These are phyloP conservation scores for Sarocladium oryzae DNA, from an alignment of 2,329 filamentous ascomycete species.

Conservation along the genomic window DNA sequence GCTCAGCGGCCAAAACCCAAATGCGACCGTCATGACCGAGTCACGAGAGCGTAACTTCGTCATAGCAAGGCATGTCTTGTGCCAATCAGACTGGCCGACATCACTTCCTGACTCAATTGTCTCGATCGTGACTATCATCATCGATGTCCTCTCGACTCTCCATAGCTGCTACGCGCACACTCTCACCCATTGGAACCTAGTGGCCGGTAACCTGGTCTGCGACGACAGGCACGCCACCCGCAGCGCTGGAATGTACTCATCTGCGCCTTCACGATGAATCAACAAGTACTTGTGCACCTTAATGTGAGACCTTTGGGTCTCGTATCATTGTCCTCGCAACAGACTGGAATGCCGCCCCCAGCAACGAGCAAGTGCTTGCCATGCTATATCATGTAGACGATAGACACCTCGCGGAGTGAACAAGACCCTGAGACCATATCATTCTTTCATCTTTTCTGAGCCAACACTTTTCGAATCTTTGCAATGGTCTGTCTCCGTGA, in stretches of 20 bases:
- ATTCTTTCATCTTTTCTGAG: not conserved
- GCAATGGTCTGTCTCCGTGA: conserved; percentile 1
- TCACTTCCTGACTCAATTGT: not conserved
- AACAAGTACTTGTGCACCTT: not conserved
- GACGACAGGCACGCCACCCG: not conserved
- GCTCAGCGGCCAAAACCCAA: no score
- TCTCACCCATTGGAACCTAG: no score
- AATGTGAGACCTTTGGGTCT: not conserved
- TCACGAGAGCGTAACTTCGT: no score
- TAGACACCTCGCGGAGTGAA: not conserved
- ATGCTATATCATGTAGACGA: conserved; percentile 1
- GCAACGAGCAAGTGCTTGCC: not conserved
- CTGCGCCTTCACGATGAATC: not conserved
- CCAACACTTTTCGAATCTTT: not conserved
- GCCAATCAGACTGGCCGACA: not conserved
- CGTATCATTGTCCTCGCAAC: not conserved
- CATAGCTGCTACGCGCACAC: not conserved
- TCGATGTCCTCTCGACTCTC: not conserved
- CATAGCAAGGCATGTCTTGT: not conserved
- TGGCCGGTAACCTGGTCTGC: not conserved
- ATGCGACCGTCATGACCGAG: no score
- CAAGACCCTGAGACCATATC: not conserved
- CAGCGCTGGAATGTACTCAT: not conserved
- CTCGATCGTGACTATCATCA: not conserved
- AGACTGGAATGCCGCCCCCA: conserved; percentile 5